Conservation (phyloP, 75 land plant genomes). For the Pinus albicaulis region DNA sequence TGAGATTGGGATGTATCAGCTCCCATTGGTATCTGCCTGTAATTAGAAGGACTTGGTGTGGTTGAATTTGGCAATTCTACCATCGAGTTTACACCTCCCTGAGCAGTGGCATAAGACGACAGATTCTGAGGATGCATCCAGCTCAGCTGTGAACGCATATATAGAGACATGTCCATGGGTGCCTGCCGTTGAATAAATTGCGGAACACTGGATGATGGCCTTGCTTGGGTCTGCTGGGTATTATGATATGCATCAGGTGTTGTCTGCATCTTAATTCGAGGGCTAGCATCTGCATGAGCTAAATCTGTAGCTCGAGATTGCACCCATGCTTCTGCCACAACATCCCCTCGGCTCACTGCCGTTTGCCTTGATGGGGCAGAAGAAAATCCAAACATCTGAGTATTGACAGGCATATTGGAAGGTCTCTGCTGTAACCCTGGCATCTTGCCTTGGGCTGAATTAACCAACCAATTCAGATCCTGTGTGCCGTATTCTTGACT, state of each 20-base stretch:
- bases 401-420: slow-evolving; percentile 4
- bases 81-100: background rate
- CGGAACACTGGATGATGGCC: background rate
- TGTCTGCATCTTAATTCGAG: background rate
- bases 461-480: slow-evolving; percentile 3
- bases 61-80: slow-evolving; percentile 2
- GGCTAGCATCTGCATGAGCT: background rate
- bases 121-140: slow-evolving; percentile 8
- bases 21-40: background rate
- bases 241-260: background rate
- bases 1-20: background rate
- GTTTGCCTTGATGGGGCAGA: slow-evolving; percentile 3
- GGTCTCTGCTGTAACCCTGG: slow-evolving; percentile 2
- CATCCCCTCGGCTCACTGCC: slow-evolving; percentile 5
- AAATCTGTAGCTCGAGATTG: slow-evolving; percentile 2
- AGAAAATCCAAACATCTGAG: slow-evolving; percentile 5
- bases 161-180: slow-evolving; percentile 2
- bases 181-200: slow-evolving; percentile 2
- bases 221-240: background rate
- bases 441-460: slow-evolving; percentile 5
- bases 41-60: background rate
- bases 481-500: background rate
- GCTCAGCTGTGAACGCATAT: slow-evolving; percentile 1
- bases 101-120: background rate
- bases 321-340: slow-evolving; percentile 2